Evolutionary conservation across 164 flowering plant genomes (phyloP), one percentile per base, ranked within the genome.

Genomic region (Kalanchoe fedtschenkoi): DNA sequence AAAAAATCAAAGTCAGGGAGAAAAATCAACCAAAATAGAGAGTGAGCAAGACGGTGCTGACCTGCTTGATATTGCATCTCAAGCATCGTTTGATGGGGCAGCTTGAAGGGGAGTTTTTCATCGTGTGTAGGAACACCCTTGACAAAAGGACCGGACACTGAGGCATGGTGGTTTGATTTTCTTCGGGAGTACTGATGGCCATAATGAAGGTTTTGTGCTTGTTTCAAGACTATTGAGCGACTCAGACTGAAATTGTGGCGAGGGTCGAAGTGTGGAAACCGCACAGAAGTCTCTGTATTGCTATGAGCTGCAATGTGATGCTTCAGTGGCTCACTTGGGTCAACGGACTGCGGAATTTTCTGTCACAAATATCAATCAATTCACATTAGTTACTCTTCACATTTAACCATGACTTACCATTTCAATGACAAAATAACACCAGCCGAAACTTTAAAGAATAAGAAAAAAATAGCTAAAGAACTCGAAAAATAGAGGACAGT

Each of bases 51-150:
- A 24, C 17, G 16, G 9, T 47, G 28, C 29, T 47, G 54, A 26
- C 56, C 56, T 51, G 56, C 56, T 51, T 26, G 56, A 51, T 51
- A 51, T 51, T 51, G 56, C 56, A 51, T 51, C 32, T 51, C 32
- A 5, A 17, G 32, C 24, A 51, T 51, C 3, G 56, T 51, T 51
- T 26, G 56, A 51, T 17, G 24, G 14, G 56, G 56, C 17, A 26
- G 26, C 32, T 51, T 51, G 32, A 24, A 24, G 32, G 56, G 15
- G 6, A 51, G 56, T 26, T 51, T 24, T 17, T 51, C 56, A 11
- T 51, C 32, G 16, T 11, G 56, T 15, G 13, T 17, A 51, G 30
- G 56, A 51, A 13, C 32, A 26, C 5, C 32, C 56, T 51, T 51
- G 32, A 22, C 32, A 26, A 24, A 51, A 24, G 56, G 33, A 51